A percentile compares a stretch with the other conserved stretches of the same genome.
Evolutionary conservation across 345 rosid species (phyloP).

Genomic region (Cardamine resedifolia): DNA sequence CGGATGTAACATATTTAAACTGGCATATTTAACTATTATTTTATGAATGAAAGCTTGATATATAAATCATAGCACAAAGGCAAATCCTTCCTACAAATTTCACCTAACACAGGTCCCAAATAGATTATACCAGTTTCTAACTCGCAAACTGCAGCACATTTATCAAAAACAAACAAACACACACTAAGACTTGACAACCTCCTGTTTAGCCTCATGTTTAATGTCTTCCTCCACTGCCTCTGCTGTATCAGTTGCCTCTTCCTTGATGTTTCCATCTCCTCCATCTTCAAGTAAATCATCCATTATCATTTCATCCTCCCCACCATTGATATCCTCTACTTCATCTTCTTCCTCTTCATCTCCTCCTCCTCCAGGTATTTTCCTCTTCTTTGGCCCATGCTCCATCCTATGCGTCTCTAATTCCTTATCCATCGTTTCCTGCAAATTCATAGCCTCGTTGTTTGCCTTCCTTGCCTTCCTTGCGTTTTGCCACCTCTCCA

Average conservation of each 20-base stretch:
- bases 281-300: conserved; percentile 72
- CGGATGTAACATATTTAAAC: too few relatives aligned
- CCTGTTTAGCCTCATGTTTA: conserved; percentile 22
- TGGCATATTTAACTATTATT: not conserved
- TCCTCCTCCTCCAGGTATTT: conserved; percentile 63
- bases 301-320: conserved; percentile 87
- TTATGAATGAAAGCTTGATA: not conserved
- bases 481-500: conserved; percentile 96
- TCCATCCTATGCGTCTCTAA: conserved; percentile 88
- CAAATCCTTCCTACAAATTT: conserved; percentile 23
- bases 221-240: conserved; percentile 36
- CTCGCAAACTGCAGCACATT: conserved; percentile 5
- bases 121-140: conserved; percentile 9
- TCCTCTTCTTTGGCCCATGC: conserved; percentile 94
- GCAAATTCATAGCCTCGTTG: conserved; percentile 58
- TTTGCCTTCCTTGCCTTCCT: conserved; percentile 65
- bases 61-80: conserved; percentile 13
- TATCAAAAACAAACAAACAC: conserved; percentile 20
- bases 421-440: conserved; percentile 98
- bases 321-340: conserved; percentile 81
- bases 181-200: conserved; percentile 19
- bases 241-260: conserved; percentile 35
- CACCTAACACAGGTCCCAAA: not conserved
- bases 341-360: conserved; percentile 89
- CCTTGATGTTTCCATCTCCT: conserved; percentile 56